phyloP scores from a whole-genome alignment of 768 basidiomycete genomes.

The Clitopilus hobsonii region DNA sequence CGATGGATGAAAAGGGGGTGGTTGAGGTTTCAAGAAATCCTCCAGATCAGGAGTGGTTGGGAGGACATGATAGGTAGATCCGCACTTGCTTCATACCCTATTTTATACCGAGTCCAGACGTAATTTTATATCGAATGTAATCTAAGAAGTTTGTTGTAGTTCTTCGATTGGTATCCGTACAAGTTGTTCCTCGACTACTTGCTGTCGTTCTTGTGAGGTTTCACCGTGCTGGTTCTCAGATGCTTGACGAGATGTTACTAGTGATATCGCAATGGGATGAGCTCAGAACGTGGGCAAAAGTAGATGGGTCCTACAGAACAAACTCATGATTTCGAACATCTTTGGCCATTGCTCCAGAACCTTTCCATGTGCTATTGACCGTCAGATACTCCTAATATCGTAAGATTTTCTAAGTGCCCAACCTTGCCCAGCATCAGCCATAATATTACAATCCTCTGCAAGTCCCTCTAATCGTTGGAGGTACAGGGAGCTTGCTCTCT shows the following conservation, averaged over 20 bases:
- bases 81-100: background rate
- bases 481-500: conserved; percentile 58
- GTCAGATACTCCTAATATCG: conserved; percentile 3
- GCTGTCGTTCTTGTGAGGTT: conserved; percentile 6
- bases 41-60: conserved; percentile 39
- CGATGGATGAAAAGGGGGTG: conserved; percentile 37
- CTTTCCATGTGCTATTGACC: conserved; percentile 59
- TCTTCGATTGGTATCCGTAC: conserved; percentile 76
- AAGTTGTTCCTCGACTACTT: conserved; percentile 47
- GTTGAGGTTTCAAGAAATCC: conserved; percentile 42
- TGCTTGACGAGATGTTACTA: conserved; percentile 47
- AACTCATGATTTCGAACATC: conserved; percentile 73
- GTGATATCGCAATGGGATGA: background rate
- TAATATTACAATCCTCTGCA: conserved; percentile 67
- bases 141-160: conserved; percentile 33
- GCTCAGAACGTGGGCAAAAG: background rate
- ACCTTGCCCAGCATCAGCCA: conserved; percentile 78
- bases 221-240: conserved; percentile 20
- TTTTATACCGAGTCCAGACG: conserved; percentile 12
- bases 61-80: conserved; percentile 25
- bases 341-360: conserved; percentile 78
- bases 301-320: conserved; percentile 51
- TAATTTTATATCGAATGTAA: too few relatives aligned
- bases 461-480: conserved; percentile 65
- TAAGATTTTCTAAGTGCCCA: conserved; percentile 2